Base-by-base conservation (phyloP, 225 moss, liverwort and hornwort genomes). In the Straminergon stramineum region DNA sequence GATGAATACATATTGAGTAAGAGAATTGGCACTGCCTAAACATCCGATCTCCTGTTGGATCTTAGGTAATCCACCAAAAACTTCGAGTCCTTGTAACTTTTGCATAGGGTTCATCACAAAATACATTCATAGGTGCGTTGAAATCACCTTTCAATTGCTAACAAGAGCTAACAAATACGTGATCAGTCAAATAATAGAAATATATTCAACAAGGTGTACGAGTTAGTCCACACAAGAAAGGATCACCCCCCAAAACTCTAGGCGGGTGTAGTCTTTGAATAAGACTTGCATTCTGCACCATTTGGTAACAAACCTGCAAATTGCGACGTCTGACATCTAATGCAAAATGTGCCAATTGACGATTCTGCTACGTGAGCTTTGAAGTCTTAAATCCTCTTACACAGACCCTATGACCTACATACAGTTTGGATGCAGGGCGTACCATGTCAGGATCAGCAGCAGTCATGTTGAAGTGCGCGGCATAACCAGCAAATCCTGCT, bases 401-500 rank as follows among this genome's bases (percentile, higher is more conserved):
- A 56, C 39, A 51, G 23, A 79, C 35, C 22, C 51, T 52, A 52
- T 30, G 84, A 52, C 60, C 43, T 84, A 81, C 57, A 37, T 18
- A 17, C 11, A 65, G 41, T 80, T 84, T 53, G 22, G 8, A 32
- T 75, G 71, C 22, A 84, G 30, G 34, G 52, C 85, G 86, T 75
- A 98, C 96, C 95, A 96, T 15, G 84, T 98, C 98, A 58, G 97
- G 91, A 93, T 98, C 96, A 26, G 98, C 98, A 68, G 96, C 89
- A 60, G 97, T 96, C 97, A 98, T 94, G 91, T 92, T 84, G 88
- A 98, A 96, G 86, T 98, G 92, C 74, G 95, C 95, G 56, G 97
- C 97, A 84, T 92, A 98, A 88, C 97, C 96, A 85, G 97, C 98
- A 75, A 98, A 98, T 17, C 97, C 97, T 4, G 97, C 96, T 75